Conservation (phyloP, 1,284 basidiomycete species). For the Leccinum olivaceoglutinosum region DNA sequence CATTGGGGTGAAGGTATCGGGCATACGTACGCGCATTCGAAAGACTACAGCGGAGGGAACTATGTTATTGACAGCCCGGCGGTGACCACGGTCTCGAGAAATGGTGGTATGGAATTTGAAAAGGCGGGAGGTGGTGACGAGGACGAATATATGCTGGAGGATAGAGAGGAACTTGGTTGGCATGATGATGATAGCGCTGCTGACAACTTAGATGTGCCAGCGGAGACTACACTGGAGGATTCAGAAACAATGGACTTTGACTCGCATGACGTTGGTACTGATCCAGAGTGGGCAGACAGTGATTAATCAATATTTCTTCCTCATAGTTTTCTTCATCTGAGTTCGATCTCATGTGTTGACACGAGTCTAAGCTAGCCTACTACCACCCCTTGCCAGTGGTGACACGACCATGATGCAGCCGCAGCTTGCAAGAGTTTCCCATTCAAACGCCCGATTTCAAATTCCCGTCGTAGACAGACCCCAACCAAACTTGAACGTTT, state of each 20-base stretch:
- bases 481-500: too few species aligned
- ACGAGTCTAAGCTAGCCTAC: too few species aligned
- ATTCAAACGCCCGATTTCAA: too few species aligned
- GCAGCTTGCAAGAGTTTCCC: too few species aligned
- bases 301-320: background rate
- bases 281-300: background rate
- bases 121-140: background rate
- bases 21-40: background rate
- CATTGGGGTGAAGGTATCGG: background rate
- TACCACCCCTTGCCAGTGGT: too few species aligned
- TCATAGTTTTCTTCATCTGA: too few species aligned
- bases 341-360: too few species aligned
- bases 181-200: background rate
- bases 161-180: background rate
- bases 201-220: background rate
- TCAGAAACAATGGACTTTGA: background rate
- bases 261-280: background rate
- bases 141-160: background rate
- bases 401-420: too few species aligned
- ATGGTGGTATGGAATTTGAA: background rate
- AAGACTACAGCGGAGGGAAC: background rate
- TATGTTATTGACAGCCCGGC: background rate
- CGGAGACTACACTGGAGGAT: background rate
- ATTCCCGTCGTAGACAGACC: too few species aligned
- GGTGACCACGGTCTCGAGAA: background rate